A percentile compares a stretch with the other conserved stretches of the same genome.
These are phyloP conservation scores for Umbilicaria muhlenbergii DNA, from an alignment of 495 filamentous ascomycete genomes.

Conservation along the genomic window DNA sequence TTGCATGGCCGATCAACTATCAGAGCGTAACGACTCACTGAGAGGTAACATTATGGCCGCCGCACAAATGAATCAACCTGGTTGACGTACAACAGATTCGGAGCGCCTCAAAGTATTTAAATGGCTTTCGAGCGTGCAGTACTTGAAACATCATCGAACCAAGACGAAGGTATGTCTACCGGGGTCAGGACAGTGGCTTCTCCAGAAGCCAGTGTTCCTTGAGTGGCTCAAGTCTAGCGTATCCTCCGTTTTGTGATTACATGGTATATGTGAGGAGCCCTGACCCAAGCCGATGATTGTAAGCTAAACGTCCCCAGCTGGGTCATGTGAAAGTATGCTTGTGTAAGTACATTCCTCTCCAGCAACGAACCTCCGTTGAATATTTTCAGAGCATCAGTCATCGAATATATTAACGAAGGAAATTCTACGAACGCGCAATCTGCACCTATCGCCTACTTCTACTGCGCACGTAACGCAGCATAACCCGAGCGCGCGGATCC, in stretches of 20 bases:
- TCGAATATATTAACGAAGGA: not conserved
- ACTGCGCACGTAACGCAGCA: constrained; percentile 1
- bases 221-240: not conserved
- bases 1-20: no score
- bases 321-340: constrained; percentile 1
- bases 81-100: not conserved
- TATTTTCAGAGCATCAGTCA: not conserved
- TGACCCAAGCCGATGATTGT: not conserved
- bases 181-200: not conserved
- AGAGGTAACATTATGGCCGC: no score
- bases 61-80: no score
- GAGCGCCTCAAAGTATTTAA: not conserved
- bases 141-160: not conserved
- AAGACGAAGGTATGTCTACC: not conserved
- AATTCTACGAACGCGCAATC: not conserved
- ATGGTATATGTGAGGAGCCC: not conserved
- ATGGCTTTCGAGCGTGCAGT: not conserved
- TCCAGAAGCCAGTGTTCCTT: not conserved
- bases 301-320: not conserved
- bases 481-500: constrained; percentile 17
- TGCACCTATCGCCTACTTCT: not conserved
- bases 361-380: not conserved
- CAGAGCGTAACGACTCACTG: no score
- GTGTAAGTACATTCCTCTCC: not conserved
- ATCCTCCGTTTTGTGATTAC: not conserved